Evolutionary conservation across 2,329 filamentous ascomycete species (phyloP), one percentile per base, ranked within the genome.

Genomic region (Dryadomyces sulphureus): DNA sequence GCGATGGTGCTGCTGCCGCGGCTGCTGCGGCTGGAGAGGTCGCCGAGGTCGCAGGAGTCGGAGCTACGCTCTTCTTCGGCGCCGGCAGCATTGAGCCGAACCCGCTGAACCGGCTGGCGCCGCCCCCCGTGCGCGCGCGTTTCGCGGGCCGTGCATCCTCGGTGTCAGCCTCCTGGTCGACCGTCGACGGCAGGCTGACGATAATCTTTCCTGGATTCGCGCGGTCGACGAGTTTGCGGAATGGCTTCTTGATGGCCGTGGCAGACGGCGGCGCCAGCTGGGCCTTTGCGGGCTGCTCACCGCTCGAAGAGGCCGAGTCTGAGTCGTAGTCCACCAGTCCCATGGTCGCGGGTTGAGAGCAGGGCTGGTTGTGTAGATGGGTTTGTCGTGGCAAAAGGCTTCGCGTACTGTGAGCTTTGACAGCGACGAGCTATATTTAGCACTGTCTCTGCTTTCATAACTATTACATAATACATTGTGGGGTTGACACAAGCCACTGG

Each of bases 1-100:
- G 62, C 54, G 73, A 59, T 57, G 67, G 49, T 52, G 58, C 48
- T n/a, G 57, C 60, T 52, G 54, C 55, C 36, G 55, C 62, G 50
- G 48, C 47, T 49, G 43, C 47, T 51, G 55, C 59, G 52, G 56
- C 54, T 43, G 54, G 62, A 42, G 48, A 40, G 1, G 51, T 22
- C 41, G 52, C 58, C 8, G 60, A 59, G 16, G 58, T 49, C 52
- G 65, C 59, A 44, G 60, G 64, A 16, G 64, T n/a, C n/a, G n/a
- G n/a, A n/a, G n/a, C n/a, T n/a, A n/a, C n/a, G n/a, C n/a, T 57
- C 50, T 73, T 71, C 59, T 94, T 96, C 4, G 90, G 89, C 22
- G 89, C 72, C 3, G 90, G 90, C 19, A 96, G 71, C 54, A 94
- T 78, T 2, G 87, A 80, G 59, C 90, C 92, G 67, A 95, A 92